These are phyloP conservation scores for Tetrapisispora namnaoensis DNA, from an alignment of 805 yeast genomes.

Conservation along the genomic window DNA sequence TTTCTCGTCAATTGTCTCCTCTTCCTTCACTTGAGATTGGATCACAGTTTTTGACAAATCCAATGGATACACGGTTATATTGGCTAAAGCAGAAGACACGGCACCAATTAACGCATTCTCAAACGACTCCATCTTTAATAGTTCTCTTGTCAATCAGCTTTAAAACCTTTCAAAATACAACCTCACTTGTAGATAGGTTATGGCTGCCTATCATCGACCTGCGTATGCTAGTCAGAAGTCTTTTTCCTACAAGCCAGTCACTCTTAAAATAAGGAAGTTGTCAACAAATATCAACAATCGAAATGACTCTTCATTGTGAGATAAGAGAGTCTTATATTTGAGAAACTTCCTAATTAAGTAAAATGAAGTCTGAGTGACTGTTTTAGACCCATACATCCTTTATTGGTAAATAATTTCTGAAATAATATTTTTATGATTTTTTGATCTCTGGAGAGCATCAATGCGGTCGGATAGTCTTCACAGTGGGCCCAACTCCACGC, in stretches of 20 bases:
- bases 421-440: not conserved
- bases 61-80: constrained; percentile 68
- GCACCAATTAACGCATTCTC: constrained; percentile 81
- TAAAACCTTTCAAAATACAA: not conserved
- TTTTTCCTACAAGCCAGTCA: no score
- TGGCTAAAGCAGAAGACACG: constrained; percentile 70
- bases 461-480: no score
- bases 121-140: constrained; percentile 37
- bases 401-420: not conserved
- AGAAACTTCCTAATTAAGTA: not conserved
- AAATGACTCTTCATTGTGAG: not conserved
- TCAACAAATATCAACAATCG: not conserved
- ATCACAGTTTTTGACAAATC: constrained; percentile 69
- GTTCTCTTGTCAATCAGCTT: not conserved
- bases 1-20: constrained; percentile 1
- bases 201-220: no score
- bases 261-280: not conserved
- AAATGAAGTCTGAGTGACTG: not conserved
- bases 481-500: no score
- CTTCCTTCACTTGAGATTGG: constrained; percentile 47
- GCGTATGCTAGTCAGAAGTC: no score
- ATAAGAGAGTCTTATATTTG: not conserved
- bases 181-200: no score
- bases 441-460: not conserved
- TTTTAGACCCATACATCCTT: not conserved